These are phyloP conservation scores for Bipolaris victoriae DNA, from an alignment of 2,329 filamentous ascomycete species.

Conservation along the genomic window DNA sequence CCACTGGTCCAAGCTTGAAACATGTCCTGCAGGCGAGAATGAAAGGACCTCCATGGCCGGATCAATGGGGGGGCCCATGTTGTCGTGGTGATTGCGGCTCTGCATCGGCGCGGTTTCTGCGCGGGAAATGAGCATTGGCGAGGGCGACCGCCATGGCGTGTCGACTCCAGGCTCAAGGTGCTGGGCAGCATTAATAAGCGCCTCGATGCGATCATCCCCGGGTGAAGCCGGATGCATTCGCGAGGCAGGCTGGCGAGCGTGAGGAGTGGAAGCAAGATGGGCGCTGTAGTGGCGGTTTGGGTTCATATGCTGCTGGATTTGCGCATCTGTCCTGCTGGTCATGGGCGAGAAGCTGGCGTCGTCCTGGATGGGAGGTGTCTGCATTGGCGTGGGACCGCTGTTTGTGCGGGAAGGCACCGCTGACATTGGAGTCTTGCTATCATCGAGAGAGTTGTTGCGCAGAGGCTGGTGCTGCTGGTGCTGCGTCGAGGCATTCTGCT, in stretches of 20 bases:
- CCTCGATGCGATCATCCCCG: slow-evolving; percentile 45
- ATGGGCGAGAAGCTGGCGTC: slow-evolving; percentile 37
- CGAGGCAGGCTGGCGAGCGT: slow-evolving; percentile 19
- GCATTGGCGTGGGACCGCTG: slow-evolving; percentile 25
- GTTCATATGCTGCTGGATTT: slow-evolving; percentile 29
- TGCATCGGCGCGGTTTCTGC: slow-evolving; percentile 31
- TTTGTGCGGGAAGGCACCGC: slow-evolving; percentile 19
- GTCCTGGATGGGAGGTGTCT: slow-evolving; percentile 31
- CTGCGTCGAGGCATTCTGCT: slow-evolving; percentile 38
- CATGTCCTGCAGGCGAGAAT: slow-evolving; percentile 43
- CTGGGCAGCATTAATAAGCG: slow-evolving; percentile 48
- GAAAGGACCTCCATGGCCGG: slow-evolving; percentile 47
- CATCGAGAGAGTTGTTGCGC: slow-evolving; percentile 21
- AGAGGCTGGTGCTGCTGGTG: slow-evolving; percentile 36
- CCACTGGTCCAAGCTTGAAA: slow-evolving; percentile 47
- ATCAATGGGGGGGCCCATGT: slow-evolving; percentile 47
- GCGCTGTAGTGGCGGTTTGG: slow-evolving; percentile 27
- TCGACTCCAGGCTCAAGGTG: slow-evolving; percentile 43
- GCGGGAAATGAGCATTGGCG: slow-evolving; percentile 37
- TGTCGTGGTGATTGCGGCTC: slow-evolving; percentile 38
- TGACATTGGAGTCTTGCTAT: slow-evolving; percentile 19
- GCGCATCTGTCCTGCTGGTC: slow-evolving; percentile 32
- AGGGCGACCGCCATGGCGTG: slow-evolving; percentile 45
- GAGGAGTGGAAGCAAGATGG: slow-evolving; percentile 22
- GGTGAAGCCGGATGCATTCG: slow-evolving; percentile 32